Conservation (phyloP, 2,329 filamentous ascomycete genomes). For the Penicillium sp. region DNA sequence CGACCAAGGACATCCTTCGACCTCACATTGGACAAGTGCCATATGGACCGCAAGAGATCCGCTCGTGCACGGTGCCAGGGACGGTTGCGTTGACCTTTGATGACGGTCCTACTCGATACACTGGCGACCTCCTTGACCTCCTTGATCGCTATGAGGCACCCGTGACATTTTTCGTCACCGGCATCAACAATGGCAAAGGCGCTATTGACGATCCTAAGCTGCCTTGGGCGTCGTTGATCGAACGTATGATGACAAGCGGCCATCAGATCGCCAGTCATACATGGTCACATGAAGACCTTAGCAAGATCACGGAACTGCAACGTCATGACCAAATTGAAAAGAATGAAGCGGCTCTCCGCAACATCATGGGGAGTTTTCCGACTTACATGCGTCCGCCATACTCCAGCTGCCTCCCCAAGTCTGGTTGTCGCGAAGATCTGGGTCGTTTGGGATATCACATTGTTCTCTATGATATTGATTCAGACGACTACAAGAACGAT, state of each 20-base stretch:
- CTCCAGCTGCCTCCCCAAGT: slow-evolving; percentile 35
- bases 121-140: slow-evolving; percentile 56
- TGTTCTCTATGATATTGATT: slow-evolving; percentile 45
- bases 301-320: slow-evolving; percentile 33
- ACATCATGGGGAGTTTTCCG: slow-evolving; percentile 47
- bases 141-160: slow-evolving; percentile 55
- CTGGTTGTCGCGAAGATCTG: slow-evolving; percentile 41
- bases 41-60: slow-evolving; percentile 34
- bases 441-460: slow-evolving; percentile 47
- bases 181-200: slow-evolving; percentile 45
- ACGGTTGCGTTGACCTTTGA: slow-evolving; percentile 63
- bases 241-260: slow-evolving; percentile 41
- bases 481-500: slow-evolving; percentile 43
- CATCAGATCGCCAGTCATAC: slow-evolving; percentile 50
- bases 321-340: slow-evolving; percentile 43
- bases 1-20: slow-evolving; percentile 33
- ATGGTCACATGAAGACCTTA: slow-evolving; percentile 48
- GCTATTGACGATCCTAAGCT: slow-evolving; percentile 39
- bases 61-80: slow-evolving; percentile 45
- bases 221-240: slow-evolving; percentile 37
- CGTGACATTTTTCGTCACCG: slow-evolving; percentile 62
- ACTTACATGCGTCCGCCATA: slow-evolving; percentile 52
- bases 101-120: slow-evolving; percentile 60
- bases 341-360: slow-evolving; percentile 45
- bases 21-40: slow-evolving; percentile 34